A percentile compares a stretch with the other conserved stretches of the same genome.
Conservation (phyloP, 352 stramenopile genomes). For the Phytophthora fragariaefolia region DNA sequence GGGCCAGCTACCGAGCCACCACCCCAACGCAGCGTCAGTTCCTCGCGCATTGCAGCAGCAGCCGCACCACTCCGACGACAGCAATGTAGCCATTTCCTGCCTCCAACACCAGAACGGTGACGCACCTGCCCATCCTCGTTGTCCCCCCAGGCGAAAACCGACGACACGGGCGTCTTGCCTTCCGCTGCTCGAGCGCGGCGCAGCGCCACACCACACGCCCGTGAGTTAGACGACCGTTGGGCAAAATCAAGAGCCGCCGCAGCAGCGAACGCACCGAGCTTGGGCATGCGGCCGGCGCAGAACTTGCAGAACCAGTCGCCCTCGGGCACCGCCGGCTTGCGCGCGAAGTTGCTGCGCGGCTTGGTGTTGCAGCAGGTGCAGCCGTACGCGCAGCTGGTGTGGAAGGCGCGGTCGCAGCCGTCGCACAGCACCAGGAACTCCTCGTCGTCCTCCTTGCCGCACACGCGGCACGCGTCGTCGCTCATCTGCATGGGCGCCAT, state of each 20-base stretch:
- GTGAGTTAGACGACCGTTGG: conserved; percentile 17
- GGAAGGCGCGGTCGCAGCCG: conserved; percentile 78
- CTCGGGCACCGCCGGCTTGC: conserved; percentile 76
- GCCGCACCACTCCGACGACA: neutral
- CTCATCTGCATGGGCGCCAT: conserved; percentile 51
- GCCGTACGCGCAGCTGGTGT: conserved; percentile 75
- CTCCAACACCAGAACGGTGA: conserved; percentile 21
- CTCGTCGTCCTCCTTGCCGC: conserved; percentile 75
- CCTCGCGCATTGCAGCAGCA: neutral
- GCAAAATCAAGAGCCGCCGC: neutral
- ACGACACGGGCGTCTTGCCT: conserved; percentile 50
- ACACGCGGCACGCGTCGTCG: conserved; percentile 83
- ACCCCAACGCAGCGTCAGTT: conserved; percentile 8
- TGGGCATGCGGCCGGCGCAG: conserved; percentile 64
- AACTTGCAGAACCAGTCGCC: conserved; percentile 91
- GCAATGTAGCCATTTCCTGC: conserved; percentile 16
- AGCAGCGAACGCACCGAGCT: conserved; percentile 44
- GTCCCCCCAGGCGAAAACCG: conserved; percentile 76
- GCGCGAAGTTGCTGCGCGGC: conserved; percentile 79
- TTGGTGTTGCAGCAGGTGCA: conserved; percentile 83
- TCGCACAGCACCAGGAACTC: conserved; percentile 84
- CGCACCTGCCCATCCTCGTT: conserved; percentile 84
- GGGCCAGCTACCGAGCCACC: conserved; percentile 50
- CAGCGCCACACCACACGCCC: no score
- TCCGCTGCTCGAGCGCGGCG: conserved; percentile 33